Percentiles rank a stretch among this genome's conserved stretches.
Conservation (phyloP, 345 rosid genomes). For the Melaleuca quinquenervia region DNA sequence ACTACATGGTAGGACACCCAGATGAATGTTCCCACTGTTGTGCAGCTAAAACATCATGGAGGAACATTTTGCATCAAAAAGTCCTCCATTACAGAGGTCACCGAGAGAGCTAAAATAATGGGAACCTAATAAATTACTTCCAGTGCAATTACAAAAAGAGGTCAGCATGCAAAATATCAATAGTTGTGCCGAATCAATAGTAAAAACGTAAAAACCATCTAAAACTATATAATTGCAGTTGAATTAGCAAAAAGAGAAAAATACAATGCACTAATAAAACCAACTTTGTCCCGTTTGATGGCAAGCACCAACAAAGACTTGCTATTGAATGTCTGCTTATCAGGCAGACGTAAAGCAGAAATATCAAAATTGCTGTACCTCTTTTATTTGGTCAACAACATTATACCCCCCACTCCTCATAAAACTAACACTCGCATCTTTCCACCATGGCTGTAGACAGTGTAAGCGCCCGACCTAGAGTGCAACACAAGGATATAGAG, state of each 20-base stretch:
- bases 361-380: slow-evolving; percentile 14
- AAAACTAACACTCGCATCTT: slow-evolving; percentile 61
- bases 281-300: not conserved
- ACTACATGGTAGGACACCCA: not conserved
- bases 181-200: not conserved
- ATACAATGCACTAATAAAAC: not conserved
- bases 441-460: slow-evolving; percentile 87
- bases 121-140: not conserved
- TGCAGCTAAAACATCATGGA: not conserved
- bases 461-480: slow-evolving; percentile 63
- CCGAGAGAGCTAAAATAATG: not conserved
- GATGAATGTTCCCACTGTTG: not conserved
- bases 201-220: not conserved
- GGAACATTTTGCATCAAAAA: not conserved
- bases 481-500: not conserved
- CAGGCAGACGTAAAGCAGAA: not conserved
- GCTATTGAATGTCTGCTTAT: not conserved
- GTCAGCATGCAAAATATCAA: not conserved
- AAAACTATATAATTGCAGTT: not conserved
- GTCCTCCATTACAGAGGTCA: not conserved
- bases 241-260: not conserved
- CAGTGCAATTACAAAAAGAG: not conserved
- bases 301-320: not conserved
- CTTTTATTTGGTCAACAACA: slow-evolving; percentile 50
- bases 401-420: slow-evolving; percentile 80